Evolutionary conservation across 805 yeast genomes (phyloP).

Genomic region (Candida sphagnicola): DNA sequence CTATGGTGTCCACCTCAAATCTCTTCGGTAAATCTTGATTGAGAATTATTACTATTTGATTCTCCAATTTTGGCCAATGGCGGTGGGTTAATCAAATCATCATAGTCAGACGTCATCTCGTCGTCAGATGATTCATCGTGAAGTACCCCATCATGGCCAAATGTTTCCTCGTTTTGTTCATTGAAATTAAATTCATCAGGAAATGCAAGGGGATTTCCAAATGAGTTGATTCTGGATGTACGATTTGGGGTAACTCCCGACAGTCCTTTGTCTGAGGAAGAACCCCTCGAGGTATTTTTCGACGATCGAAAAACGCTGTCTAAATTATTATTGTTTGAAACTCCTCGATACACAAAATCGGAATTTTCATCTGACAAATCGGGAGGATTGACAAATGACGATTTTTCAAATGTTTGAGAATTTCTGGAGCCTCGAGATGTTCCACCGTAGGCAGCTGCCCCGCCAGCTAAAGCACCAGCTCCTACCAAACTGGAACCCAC

Average conservation of each 20-base stretch:
- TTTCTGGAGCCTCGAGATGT: slow-evolving; percentile 3
- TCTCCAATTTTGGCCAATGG: slow-evolving; percentile 3
- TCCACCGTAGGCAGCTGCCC: slow-evolving; percentile 3
- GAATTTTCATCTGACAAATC: slow-evolving; percentile 14
- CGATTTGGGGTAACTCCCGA: slow-evolving; percentile 5
- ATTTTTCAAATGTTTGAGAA: slow-evolving; percentile 1
- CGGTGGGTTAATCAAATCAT: slow-evolving; percentile 2
- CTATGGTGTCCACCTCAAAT: too few relatives aligned
- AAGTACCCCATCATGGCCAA: slow-evolving; percentile 2
- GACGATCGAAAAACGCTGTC: slow-evolving; percentile 33
- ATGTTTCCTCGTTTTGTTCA: slow-evolving; percentile 8
- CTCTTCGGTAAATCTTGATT: slow-evolving; percentile 20
- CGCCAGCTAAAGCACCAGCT: slow-evolving; percentile 6
- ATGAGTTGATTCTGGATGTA: slow-evolving; percentile 20
- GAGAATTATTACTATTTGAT: slow-evolving; percentile 13
- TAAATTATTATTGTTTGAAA: slow-evolving; percentile 38
- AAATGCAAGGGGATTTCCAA: slow-evolving; percentile 18
- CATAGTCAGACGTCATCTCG: neutral
- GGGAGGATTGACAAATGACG: neutral
- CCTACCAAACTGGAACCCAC: slow-evolving; percentile 6
- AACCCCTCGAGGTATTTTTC: slow-evolving; percentile 13
- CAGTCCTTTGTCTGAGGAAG: slow-evolving; percentile 10
- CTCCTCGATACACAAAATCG: slow-evolving; percentile 42
- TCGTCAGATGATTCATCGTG: neutral
- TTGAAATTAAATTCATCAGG: slow-evolving; percentile 19